Base-by-base conservation (phyloP, 1,284 basidiomycete species). In the Ceratobasidium papillatum region DNA sequence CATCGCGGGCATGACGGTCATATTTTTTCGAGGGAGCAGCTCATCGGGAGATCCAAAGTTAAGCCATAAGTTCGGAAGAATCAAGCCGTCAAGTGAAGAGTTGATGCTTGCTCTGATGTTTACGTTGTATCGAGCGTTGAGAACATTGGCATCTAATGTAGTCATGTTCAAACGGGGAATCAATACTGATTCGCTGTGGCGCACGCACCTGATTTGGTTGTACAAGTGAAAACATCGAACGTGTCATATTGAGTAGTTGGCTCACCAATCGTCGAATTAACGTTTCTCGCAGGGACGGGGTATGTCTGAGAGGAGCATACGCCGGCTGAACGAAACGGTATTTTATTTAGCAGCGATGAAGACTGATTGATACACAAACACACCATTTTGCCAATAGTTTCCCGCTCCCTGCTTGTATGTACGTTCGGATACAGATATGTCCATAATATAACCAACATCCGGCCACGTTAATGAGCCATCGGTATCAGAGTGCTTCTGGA, bases 211-310 rank as follows among this genome's bases (percentile, higher is more conserved):
- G 7, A 11, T 27, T n/a, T 19, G 41, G 19, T 36, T 38, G 22
- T n/a, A 38, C 61, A 62, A 17, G 36, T 62, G 27, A 43, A 62
- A 12, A 62, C 61, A 22, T 62, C 61, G 19, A 62, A 62, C 5
- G 25, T 14, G 32, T 62, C 61, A 51, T 19, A 25, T 19, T 11
- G 43, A n/a, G 7, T n/a, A 17, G 19, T 17, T n/a, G 47, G 47
- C 47, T 19, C 47, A 22, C 14, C 8, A 19, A 8, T 22, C 47
- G 47, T 19, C 14, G 19, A 7, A 22, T 49, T n/a, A n/a, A 49
- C 25, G 25, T 49, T n/a, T n/a, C 47, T 17, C 47, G 47, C 47
- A 17, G 47, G 47, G 19, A 49, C 25, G 47, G 47, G 19, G 25
- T n/a, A 22, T 22, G 19, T 14, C 8, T n/a, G 19, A 7, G 47